Evolutionary conservation across 2,329 filamentous ascomycete genomes (phyloP), one percentile per base, ranked within the genome.

Genomic region (Colletotrichum sp.): DNA sequence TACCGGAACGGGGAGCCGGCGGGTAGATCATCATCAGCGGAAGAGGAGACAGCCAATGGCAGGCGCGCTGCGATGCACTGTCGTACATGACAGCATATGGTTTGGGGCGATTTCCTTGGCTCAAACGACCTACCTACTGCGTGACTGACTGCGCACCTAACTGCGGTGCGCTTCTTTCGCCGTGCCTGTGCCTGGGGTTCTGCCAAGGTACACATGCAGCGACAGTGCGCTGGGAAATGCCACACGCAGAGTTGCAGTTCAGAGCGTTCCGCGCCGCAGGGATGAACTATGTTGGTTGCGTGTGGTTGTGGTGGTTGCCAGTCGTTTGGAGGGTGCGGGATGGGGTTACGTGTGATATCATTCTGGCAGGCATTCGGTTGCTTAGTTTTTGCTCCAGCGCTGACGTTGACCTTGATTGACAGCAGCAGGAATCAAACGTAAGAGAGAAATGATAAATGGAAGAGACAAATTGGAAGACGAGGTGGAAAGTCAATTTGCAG

Each of bases 301-400:
- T 10, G 39, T n/a, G 39, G 39, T 18, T 49, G 18, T 49, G 18
- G 39, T 49, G 44, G 44, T 49, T 49, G n/a, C 44, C n/a, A 13
- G 44, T 49, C 44, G 44, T 49, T 44, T 49, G 44, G 44, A 49
- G 59, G 16, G 36, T 18, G 57, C 18, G 59, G 24, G 57, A 49
- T 30, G 32, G 32, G 32, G 57, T 59, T 59, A 59, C 26, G 44
- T 64, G 65, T 69, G 74, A 66, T 76, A 69, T 76, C 59, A 74
- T 65, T 60, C 39, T 39, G 16, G 26, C 16, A 49, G 28, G 16
- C 57, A 39, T 32, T 52, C 24, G 21, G 21, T 59, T 63, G 18
- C 26, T 63, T 32, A 12, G 8, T 34, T 34, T n/a, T 34, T 21
- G 30, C 59, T n/a, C 28, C 12, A 16, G 59, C 10, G 36, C 12